Percentiles rank a stretch among this genome's conserved stretches.
These are phyloP conservation scores for Pythium aristosporum DNA, from an alignment of 352 stramenopile species.

Conservation along the genomic window DNA sequence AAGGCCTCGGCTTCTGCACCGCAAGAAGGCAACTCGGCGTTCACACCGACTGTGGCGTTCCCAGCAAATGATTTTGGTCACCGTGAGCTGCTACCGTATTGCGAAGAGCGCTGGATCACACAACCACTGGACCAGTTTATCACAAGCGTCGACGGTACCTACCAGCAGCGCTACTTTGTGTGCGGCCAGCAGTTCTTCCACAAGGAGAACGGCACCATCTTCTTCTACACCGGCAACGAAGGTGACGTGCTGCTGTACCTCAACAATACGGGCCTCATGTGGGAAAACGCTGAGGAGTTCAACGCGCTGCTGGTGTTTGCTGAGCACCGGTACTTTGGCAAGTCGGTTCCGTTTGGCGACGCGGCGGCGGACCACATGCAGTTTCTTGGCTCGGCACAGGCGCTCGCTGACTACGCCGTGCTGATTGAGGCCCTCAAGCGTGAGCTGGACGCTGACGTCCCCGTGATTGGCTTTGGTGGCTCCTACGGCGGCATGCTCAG, in stretches of 20 bases:
- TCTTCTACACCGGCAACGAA: constrained; percentile 77
- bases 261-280: constrained; percentile 71
- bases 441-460: constrained; percentile 40
- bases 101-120: constrained; percentile 40
- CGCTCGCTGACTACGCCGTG: constrained; percentile 4
- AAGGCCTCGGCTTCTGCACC: not conserved
- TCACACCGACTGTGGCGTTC: constrained; percentile 21
- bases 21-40: not conserved
- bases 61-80: constrained; percentile 16
- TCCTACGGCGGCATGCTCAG: constrained; percentile 78
- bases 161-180: constrained; percentile 67
- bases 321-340: constrained; percentile 37
- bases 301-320: constrained; percentile 68
- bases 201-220: constrained; percentile 40
- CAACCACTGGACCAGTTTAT: constrained; percentile 54
- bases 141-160: constrained; percentile 28
- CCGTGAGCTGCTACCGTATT: constrained; percentile 40
- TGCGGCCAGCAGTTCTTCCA: constrained; percentile 52
- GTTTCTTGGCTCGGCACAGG: not conserved
- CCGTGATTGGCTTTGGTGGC: constrained; percentile 69
- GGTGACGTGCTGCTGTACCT: constrained; percentile 59
- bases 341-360: not conserved
- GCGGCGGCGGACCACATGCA: not conserved
- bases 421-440: constrained; percentile 35
- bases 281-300: constrained; percentile 62